These are phyloP conservation scores for Oxytropis ochrocephala DNA, from an alignment of 306 rosid species.

Conservation along the genomic window DNA sequence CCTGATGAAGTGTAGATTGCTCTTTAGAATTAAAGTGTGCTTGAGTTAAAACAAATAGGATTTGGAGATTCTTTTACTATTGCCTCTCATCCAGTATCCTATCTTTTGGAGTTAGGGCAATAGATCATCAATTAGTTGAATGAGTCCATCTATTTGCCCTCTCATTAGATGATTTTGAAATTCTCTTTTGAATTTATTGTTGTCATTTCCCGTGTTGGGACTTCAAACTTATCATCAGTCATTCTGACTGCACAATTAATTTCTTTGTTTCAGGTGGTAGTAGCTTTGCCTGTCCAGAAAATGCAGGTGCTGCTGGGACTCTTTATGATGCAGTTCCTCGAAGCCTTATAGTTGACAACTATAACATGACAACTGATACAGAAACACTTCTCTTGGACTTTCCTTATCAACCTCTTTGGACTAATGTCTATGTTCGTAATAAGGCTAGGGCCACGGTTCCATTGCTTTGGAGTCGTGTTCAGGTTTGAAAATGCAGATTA, in stretches of 20 bases:
- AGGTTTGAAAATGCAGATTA: conserved; percentile 56
- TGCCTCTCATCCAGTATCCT: neutral
- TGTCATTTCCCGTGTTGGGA: neutral
- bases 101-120: neutral
- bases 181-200: neutral
- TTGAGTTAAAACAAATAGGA: neutral
- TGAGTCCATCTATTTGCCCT: neutral
- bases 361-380: conserved; percentile 78
- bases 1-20: neutral
- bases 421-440: conserved; percentile 83
- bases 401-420: conserved; percentile 93
- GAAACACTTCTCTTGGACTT: conserved; percentile 96
- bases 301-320: conserved; percentile 98
- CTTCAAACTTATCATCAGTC: conserved; percentile 11
- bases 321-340: conserved; percentile 93
- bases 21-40: neutral
- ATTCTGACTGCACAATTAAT: conserved; percentile 17
- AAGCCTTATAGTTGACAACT: conserved; percentile 73
- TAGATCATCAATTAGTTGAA: neutral
- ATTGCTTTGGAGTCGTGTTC: conserved; percentile 98
- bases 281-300: conserved; percentile 76
- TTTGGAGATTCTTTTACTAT: neutral
- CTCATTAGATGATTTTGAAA: conserved; percentile 2
- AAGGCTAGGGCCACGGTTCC: conserved; percentile 96
- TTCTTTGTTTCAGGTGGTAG: conserved; percentile 65